Evolutionary conservation across 148 eudicot genomes (phyloP).

Genomic region (Fagopyrum tataricum): DNA sequence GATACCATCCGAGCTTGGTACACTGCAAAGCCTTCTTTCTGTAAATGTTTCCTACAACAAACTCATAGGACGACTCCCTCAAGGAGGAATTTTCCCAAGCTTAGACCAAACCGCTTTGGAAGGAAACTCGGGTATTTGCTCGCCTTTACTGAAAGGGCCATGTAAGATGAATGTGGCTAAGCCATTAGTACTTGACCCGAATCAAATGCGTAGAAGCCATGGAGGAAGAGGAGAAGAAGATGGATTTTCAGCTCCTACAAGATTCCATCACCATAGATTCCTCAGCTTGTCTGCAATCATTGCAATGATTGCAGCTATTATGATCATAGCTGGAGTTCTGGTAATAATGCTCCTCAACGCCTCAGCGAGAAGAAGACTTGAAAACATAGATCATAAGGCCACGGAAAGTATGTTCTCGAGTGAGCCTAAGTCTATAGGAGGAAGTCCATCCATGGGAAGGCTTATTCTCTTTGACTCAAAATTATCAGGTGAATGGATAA

Average conservation of each 20-base stretch:
- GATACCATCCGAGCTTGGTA: conserved; percentile 74
- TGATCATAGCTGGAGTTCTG: conserved; percentile 64
- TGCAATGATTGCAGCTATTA: conserved; percentile 65
- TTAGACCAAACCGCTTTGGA: conserved; percentile 62
- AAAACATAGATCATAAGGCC: conserved; percentile 50
- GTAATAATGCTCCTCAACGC: conserved; percentile 60
- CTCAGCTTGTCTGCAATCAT: conserved; percentile 75
- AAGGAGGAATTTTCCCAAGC: conserved; percentile 56
- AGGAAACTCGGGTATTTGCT: conserved; percentile 84
- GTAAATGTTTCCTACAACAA: conserved; percentile 76
- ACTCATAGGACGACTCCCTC: conserved; percentile 78
- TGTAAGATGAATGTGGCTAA: conserved; percentile 80
- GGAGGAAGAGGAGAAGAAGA: conserved; percentile 5
- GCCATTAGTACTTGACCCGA: conserved; percentile 83
- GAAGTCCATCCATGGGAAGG: conserved; percentile 52
- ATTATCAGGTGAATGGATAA: conserved; percentile 42
- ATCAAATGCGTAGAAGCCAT: conserved; percentile 20
- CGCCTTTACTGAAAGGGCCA: conserved; percentile 83
- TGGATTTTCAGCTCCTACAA: conserved; percentile 8
- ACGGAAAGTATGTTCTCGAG: conserved; percentile 78
- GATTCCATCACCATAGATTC: conserved; percentile 39
- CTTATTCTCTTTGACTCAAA: conserved; percentile 60
- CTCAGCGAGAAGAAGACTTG: conserved; percentile 58
- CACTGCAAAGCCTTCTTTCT: conserved; percentile 56
- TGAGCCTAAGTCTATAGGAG: conserved; percentile 57